Evolutionary conservation across 257 asterid genomes (phyloP), one percentile per base, ranked within the genome.

Genomic region (Leonotis leonurus): DNA sequence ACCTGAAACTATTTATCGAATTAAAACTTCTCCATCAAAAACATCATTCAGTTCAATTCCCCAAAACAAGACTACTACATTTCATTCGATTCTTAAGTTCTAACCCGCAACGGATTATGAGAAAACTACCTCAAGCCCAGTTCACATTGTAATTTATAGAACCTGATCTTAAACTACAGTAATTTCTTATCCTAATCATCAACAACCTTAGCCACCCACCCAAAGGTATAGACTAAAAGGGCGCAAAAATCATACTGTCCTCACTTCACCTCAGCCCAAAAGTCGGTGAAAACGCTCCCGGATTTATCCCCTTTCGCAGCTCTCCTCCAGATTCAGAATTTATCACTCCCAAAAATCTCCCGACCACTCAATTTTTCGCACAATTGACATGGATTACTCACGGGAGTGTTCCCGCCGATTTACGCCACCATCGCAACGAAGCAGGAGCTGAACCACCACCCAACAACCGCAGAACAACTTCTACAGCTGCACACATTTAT

Each of bases 1-100:
- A 67, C 83, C 83, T 75, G 77, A 72, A 80, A 60, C 75, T 74
- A n/a, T 68, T 25, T 67, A 16, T 61, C 55, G 49, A 58, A 45
- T 70, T 59, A 67, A 61, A 44, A 67, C 60, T 62, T 11, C 64
- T 33, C 53, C 16, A 56, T 14, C 26, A 46, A 46, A 44, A 74
- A n/a, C n/a, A n/a, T n/a, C 63, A 64, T 56, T 46, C 53, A 14
- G 36, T 41, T 7, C n/a, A 48, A 44, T 58, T 52, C 17, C 48
- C 61, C 17, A 14, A 60, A 7, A 37, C n/a, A n/a, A 52, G 30
- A 50, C 17, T 44, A 16, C 11, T 53, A 24, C 46, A 46, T n/a
- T 32, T 10, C 17, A 25, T 24, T 30, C 64, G 33, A 29, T 64
- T 64, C 54, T 30, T 36, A 69, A 40, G 24, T 64, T 64, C 54